Evolutionary conservation across 768 basidiomycete genomes (phyloP).

Genomic region (Leccinum fibrillosum): DNA sequence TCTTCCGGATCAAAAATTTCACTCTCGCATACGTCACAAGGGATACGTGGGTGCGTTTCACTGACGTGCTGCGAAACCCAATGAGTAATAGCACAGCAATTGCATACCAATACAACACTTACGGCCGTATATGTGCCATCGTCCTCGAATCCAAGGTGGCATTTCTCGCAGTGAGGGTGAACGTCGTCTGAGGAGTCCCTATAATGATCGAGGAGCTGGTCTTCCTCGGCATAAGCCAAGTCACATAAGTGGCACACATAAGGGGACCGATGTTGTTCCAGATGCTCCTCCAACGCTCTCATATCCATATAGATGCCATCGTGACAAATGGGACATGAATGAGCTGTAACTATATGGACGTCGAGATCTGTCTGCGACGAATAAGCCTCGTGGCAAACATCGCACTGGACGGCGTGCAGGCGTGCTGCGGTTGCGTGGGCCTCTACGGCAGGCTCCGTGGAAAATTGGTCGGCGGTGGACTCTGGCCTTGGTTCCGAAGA

Average conservation of each 20-base stretch:
- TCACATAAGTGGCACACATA: slow-evolving; percentile 25
- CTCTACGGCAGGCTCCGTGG: slow-evolving; percentile 7
- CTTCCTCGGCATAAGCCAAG: slow-evolving; percentile 29
- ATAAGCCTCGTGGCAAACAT: slow-evolving; percentile 23
- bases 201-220: slow-evolving; percentile 40
- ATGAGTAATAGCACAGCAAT: slow-evolving; percentile 1
- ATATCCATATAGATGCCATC: slow-evolving; percentile 29
- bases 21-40: slow-evolving; percentile 31
- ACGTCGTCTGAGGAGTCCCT: slow-evolving; percentile 29
- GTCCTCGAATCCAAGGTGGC: slow-evolving; percentile 35
- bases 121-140: slow-evolving; percentile 29
- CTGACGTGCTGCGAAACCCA: slow-evolving; percentile 35
- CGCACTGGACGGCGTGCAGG: slow-evolving; percentile 14
- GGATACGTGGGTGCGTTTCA: slow-evolving; percentile 34
- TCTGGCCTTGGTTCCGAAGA: slow-evolving; percentile 14
- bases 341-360: slow-evolving; percentile 28
- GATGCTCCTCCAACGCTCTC: slow-evolving; percentile 25
- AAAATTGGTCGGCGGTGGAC: slow-evolving; percentile 9
- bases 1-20: slow-evolving; percentile 21
- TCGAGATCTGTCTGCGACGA: slow-evolving; percentile 26
- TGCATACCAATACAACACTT: slow-evolving; percentile 3
- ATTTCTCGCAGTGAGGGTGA: slow-evolving; percentile 37
- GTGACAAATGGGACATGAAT: slow-evolving; percentile 33
- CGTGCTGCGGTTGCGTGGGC: neutral
- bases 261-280: slow-evolving; percentile 28